Conservation (phyloP, 2,329 filamentous ascomycete species). For the Chaetomiaceae sp. region DNA sequence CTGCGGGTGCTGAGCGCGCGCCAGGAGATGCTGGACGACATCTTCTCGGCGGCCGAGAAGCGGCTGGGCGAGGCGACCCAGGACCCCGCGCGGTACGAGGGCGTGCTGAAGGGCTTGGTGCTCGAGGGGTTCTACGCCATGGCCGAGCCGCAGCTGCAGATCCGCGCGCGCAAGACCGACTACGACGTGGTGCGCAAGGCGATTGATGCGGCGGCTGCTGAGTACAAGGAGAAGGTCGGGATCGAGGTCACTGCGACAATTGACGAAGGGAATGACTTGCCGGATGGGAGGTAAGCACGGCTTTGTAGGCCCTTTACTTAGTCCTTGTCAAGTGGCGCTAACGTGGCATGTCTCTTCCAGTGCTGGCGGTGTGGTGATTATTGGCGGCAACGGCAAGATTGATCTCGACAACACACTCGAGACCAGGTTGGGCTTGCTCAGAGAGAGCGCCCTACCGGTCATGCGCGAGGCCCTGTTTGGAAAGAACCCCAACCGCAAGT, state of each 20-base stretch:
- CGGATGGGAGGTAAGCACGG: conserved; percentile 83
- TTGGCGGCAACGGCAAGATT: conserved; percentile 86
- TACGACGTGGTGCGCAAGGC: conserved; percentile 71
- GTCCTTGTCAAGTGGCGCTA: too few relatives aligned
- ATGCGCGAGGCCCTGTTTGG: conserved; percentile 87
- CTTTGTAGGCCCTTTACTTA: too few relatives aligned
- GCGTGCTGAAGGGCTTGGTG: conserved; percentile 71
- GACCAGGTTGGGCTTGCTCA: conserved; percentile 78
- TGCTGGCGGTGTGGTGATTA: conserved; percentile 74
- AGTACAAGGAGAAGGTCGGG: conserved; percentile 76
- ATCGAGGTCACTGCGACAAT: conserved; percentile 66
- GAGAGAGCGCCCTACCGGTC: conserved; percentile 77
- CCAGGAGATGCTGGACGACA: conserved; percentile 83
- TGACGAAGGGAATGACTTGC: conserved; percentile 73
- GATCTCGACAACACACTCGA: conserved; percentile 99
- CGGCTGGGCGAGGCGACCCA: conserved; percentile 62
- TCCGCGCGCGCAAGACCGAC: conserved; percentile 78
- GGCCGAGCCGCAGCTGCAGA: conserved; percentile 69
- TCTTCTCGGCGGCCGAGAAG: conserved; percentile 77
- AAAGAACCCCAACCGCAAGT: conserved; percentile 91
- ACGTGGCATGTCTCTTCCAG: conserved; percentile 43
- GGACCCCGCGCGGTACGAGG: conserved; percentile 71
- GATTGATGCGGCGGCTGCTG: conserved; percentile 67
- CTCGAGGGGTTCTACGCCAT: conserved; percentile 88
- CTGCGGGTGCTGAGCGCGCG: conserved; percentile 81